Evolutionary conservation across 2,329 filamentous ascomycete genomes (phyloP).

Genomic region (Tolypocladium capitatum): DNA sequence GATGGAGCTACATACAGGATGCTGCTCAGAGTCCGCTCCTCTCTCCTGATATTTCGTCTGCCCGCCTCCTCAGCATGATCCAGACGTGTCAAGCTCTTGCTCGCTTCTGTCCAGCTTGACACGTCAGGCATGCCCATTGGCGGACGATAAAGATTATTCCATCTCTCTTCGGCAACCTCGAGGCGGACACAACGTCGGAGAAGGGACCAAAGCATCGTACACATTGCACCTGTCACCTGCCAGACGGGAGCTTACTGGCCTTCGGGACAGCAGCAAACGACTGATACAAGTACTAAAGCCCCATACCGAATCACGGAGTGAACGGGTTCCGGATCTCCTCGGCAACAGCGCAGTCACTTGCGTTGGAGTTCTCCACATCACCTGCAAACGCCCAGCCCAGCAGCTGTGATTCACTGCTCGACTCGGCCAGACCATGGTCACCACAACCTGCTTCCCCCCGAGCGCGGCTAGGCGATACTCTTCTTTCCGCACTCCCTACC

Average conservation of each 20-base stretch:
- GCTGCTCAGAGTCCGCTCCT: not conserved
- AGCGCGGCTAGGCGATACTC: conserved; percentile 6
- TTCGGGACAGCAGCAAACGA: conserved; percentile 1
- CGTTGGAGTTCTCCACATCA: not conserved
- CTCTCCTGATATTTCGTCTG: not conserved
- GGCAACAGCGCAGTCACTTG: not conserved
- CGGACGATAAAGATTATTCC: not conserved
- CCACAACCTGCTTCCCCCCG: conserved; percentile 6
- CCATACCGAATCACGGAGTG: not conserved
- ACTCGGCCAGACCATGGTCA: conserved; percentile 6
- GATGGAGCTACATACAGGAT: not conserved
- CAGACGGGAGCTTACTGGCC: not conserved
- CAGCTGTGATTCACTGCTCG: not conserved
- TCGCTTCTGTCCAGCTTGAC: not conserved
- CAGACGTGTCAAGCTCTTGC: not conserved
- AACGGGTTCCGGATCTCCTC: not conserved
- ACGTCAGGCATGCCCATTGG: not conserved
- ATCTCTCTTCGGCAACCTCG: not conserved
- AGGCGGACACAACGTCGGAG: not conserved
- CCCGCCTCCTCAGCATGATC: not conserved
- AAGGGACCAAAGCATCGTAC: not conserved
- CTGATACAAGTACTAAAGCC: not conserved
- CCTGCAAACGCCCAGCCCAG: not conserved
- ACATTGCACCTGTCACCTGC: not conserved
- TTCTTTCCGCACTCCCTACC: conserved; percentile 6